A percentile compares a stretch with the other conserved stretches of the same genome.
phyloP scores from a whole-genome alignment of 139 green algal genomes.

The Pseudopediastrum boryanum region DNA sequence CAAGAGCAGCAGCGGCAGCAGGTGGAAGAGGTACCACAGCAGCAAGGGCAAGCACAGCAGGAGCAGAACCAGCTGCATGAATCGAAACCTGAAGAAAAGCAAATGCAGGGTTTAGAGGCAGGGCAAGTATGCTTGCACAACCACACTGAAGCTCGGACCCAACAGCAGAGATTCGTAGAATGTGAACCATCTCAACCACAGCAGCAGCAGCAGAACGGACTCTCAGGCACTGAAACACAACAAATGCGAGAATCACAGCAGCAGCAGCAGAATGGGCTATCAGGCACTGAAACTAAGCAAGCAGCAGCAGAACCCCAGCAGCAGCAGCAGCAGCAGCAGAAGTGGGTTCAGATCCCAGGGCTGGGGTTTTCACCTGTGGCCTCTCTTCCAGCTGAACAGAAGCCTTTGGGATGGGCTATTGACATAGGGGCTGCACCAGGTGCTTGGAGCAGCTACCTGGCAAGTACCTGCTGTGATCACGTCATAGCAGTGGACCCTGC shows the following conservation, averaged over 20 bases:
- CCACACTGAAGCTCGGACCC: too few species aligned
- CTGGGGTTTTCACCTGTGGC: too few species aligned
- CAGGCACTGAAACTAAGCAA: not conserved
- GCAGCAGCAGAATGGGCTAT: not conserved
- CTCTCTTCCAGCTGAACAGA: not conserved
- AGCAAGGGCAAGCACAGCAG: too few species aligned
- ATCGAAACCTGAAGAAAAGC: too few species aligned
- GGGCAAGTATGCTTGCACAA: too few species aligned
- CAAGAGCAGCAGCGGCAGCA: too few species aligned
- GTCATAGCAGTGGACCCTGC: constrained; percentile 38
- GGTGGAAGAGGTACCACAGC: too few species aligned
- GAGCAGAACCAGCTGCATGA: too few species aligned
- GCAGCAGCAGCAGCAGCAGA: constrained; percentile 9
- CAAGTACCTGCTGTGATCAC: not conserved
- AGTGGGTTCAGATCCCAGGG: too few species aligned
- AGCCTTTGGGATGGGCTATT: constrained; percentile 24
- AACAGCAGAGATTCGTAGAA: too few species aligned
- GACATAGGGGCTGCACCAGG: constrained; percentile 29
- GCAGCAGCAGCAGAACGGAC: not conserved
- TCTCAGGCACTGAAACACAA: not conserved
- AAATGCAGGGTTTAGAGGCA: too few species aligned
- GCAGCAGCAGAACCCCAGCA: not conserved
- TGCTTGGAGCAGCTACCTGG: constrained; percentile 29
- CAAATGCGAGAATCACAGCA: not conserved
- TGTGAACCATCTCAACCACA: too few species aligned